Evolutionary conservation across 2,329 filamentous ascomycete species (phyloP).

Genomic region (Trematosphaeria pertusa): DNA sequence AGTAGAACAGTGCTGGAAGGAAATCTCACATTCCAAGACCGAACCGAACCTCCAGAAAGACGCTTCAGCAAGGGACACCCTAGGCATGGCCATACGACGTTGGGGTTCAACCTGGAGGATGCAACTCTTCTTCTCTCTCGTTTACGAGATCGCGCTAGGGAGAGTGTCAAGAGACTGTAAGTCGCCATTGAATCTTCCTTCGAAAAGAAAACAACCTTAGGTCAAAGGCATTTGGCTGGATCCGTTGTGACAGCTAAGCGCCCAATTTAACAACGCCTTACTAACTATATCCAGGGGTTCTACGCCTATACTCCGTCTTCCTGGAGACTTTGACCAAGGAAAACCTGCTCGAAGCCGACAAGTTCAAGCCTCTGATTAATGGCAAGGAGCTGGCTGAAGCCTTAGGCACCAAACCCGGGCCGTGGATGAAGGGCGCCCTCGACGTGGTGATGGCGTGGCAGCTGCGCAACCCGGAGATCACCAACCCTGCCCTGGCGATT

Average conservation of each 20-base stretch:
- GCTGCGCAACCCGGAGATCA: constrained; percentile 74
- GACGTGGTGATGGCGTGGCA: constrained; percentile 89
- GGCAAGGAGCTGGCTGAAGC: constrained; percentile 75
- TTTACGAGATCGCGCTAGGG: constrained; percentile 64
- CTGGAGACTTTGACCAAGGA: constrained; percentile 59
- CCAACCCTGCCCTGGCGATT: constrained; percentile 60
- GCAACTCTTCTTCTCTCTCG: constrained; percentile 71
- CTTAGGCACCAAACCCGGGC: constrained; percentile 72
- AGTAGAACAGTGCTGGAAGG: constrained; percentile 61
- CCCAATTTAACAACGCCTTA: neutral
- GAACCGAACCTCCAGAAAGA: constrained; percentile 54
- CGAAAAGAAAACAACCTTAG: too few relatives aligned
- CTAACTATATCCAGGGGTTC: constrained; percentile 48
- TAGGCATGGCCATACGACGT: constrained; percentile 76
- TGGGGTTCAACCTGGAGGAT: constrained; percentile 78
- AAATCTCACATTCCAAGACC: constrained; percentile 54
- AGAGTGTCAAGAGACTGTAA: constrained; percentile 52
- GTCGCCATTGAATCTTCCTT: constrained; percentile 30
- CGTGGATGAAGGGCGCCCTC: constrained; percentile 83
- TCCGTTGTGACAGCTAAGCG: too few relatives aligned
- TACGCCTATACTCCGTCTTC: constrained; percentile 61
- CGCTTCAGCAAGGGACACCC: constrained; percentile 61
- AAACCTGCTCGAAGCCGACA: constrained; percentile 58
- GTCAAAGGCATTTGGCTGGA: too few relatives aligned
- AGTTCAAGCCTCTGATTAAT: constrained; percentile 65